These are phyloP conservation scores for Colletotrichum noveboracense DNA, from an alignment of 2,329 filamentous ascomycete genomes.

Conservation along the genomic window DNA sequence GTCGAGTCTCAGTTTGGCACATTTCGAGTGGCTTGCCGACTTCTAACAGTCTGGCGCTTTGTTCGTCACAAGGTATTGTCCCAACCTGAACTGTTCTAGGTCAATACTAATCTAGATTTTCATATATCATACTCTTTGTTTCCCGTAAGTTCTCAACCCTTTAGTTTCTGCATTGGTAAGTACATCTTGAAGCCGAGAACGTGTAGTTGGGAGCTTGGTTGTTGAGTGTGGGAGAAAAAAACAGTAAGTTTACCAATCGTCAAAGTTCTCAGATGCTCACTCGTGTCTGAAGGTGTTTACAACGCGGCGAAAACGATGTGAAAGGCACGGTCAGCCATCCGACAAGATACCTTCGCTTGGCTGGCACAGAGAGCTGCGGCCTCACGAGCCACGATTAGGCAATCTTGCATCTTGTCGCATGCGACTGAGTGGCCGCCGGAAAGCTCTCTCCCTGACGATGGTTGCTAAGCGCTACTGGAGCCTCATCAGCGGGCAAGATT, in stretches of 20 bases:
- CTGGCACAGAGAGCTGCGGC: neutral
- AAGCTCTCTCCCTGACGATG: neutral
- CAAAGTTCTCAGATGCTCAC: neutral
- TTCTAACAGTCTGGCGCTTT: neutral
- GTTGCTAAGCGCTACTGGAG: neutral
- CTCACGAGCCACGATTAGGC: neutral
- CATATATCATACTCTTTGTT: neutral
- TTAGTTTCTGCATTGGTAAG: neutral
- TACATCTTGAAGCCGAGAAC: neutral
- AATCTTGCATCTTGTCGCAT: neutral
- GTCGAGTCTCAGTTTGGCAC: neutral
- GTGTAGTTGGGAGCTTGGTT: neutral
- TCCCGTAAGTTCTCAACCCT: neutral
- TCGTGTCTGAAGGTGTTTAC: neutral
- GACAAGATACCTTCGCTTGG: fast-evolving
- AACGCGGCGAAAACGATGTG: neutral
- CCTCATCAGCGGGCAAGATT: neutral
- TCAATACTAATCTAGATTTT: neutral
- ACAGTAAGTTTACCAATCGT: neutral
- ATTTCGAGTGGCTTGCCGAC: neutral
- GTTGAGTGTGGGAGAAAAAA: neutral
- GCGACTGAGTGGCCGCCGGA: fast-evolving
- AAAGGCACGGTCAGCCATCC: neutral
- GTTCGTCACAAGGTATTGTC: neutral
- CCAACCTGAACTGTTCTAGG: neutral